These are phyloP conservation scores for Cercophora scortea DNA, from an alignment of 495 filamentous ascomycete genomes.

Conservation along the genomic window DNA sequence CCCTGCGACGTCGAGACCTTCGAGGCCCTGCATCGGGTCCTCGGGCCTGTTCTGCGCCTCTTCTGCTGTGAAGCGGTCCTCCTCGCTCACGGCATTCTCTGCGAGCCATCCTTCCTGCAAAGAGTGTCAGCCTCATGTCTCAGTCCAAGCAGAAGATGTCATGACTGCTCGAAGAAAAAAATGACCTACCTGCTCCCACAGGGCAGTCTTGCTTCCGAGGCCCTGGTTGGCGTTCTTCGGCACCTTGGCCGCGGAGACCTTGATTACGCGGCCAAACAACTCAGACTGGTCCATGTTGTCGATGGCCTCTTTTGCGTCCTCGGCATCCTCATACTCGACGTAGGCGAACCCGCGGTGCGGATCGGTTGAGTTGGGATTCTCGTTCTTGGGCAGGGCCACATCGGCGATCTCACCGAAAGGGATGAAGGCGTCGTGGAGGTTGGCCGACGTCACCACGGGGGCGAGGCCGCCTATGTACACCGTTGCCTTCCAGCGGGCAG, in stretches of 20 bases:
- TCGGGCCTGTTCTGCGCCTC: constrained; percentile 48
- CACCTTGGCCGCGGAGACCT: constrained; percentile 84
- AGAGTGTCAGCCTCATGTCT: too few species aligned
- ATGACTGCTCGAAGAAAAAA: not conserved
- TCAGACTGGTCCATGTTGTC: constrained; percentile 99
- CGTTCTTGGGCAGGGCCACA: constrained; percentile 80
- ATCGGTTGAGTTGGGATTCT: constrained; percentile 58
- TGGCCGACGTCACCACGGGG: constrained; percentile 61
- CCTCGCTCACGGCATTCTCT: constrained; percentile 82
- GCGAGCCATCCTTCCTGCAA: constrained; percentile 85
- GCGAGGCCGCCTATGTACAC: constrained; percentile 88
- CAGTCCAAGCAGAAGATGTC: too few species aligned
- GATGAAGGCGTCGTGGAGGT: constrained; percentile 83
- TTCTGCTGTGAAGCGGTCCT: constrained; percentile 63
- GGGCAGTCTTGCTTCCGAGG: constrained; percentile 85
- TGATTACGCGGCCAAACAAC: constrained; percentile 88
- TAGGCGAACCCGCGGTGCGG: constrained; percentile 91
- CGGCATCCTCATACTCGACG: constrained; percentile 81
- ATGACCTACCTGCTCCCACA: constrained; percentile 90
- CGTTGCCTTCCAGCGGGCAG: constrained; percentile 77
- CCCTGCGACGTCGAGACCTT: constrained; percentile 88
- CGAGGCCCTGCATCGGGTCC: constrained; percentile 93
- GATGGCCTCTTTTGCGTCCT: constrained; percentile 89
- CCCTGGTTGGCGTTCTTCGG: constrained; percentile 84
- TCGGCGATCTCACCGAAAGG: constrained; percentile 94